Conservation (phyloP, 768 basidiomycete genomes). For the Daedaleopsis sinensis region DNA sequence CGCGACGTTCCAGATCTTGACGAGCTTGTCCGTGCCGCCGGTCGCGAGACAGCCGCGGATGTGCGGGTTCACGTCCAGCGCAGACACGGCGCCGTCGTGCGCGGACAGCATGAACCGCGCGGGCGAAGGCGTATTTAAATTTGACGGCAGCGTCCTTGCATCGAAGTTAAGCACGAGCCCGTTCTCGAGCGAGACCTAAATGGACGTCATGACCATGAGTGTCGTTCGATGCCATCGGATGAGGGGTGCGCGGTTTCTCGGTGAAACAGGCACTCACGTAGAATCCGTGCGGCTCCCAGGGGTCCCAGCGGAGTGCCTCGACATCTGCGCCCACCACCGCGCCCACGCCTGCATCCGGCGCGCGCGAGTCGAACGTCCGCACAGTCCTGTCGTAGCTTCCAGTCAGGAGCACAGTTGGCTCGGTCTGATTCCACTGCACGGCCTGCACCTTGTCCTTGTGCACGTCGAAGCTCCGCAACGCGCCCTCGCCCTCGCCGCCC, state of each 20-base stretch:
- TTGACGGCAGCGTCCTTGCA: conserved; percentile 76
- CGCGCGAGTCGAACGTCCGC: conserved; percentile 89
- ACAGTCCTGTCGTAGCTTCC: conserved; percentile 96
- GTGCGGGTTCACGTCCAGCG: conserved; percentile 89
- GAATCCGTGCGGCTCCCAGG: conserved; percentile 86
- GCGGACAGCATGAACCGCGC: conserved; percentile 89
- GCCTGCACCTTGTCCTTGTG: conserved; percentile 96
- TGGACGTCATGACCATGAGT: neutral
- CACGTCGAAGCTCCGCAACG: conserved; percentile 82
- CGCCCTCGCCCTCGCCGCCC: conserved; percentile 51
- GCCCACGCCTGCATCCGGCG: conserved; percentile 82
- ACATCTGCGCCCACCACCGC: conserved; percentile 89
- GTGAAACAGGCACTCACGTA: conserved; percentile 57
- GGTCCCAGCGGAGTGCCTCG: conserved; percentile 94
- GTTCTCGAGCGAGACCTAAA: conserved; percentile 91
- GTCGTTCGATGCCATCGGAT: neutral
- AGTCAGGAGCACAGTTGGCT: conserved; percentile 88
- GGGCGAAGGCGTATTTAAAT: conserved; percentile 63
- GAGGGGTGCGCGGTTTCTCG: neutral
- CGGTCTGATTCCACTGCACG: conserved; percentile 91
- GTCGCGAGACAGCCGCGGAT: conserved; percentile 91
- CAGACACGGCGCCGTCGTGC: conserved; percentile 88
- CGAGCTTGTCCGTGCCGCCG: conserved; percentile 92
- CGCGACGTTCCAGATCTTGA: conserved; percentile 93
- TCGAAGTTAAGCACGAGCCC: conserved; percentile 94